Conservation (phyloP, 257 asterid genomes). For the Eustoma russellianum region DNA sequence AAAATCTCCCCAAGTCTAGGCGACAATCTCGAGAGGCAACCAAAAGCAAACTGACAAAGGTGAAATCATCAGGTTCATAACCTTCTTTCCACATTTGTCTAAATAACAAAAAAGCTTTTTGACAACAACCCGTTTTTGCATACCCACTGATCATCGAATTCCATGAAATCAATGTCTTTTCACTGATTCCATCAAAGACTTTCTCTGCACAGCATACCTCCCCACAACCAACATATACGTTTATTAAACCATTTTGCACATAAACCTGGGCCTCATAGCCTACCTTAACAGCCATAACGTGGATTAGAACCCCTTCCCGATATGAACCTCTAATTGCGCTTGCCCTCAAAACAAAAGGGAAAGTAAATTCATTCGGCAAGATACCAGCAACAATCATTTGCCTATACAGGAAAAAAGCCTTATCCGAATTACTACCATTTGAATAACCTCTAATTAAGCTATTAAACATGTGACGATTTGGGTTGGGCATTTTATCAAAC, state of each 20-base stretch:
- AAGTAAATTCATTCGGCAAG: conserved; percentile 20
- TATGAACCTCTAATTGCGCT: conserved; percentile 2
- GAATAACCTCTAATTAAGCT: conserved; percentile 23
- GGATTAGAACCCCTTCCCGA: conserved; percentile 12
- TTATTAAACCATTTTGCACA: conserved; percentile 21
- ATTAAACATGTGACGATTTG: conserved; percentile 16
- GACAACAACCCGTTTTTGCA: conserved; percentile 27
- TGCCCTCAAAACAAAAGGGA: conserved; percentile 22
- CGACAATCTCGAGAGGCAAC: conserved; percentile 27
- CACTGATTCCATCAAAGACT: conserved; percentile 52
- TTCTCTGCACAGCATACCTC: not conserved
- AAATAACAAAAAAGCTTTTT: conserved; percentile 24
- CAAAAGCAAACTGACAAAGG: conserved; percentile 46
- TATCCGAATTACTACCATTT: not conserved
- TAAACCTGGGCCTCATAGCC: conserved; percentile 20
- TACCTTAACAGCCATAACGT: conserved; percentile 13
- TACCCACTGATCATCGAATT: conserved; percentile 42
- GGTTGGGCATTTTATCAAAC: conserved; percentile 10
- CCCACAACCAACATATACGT: conserved; percentile 19
- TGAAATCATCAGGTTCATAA: conserved; percentile 45
- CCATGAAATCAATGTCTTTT: conserved; percentile 52
- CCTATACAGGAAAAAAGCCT: conserved; percentile 11
- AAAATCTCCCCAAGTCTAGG: conserved; percentile 31
- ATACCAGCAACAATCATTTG: conserved; percentile 10
- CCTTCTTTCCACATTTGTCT: conserved; percentile 33